Percentiles rank a stretch among this genome's conserved stretches.
These are phyloP conservation scores for Solanum ahanhuiri DNA, from an alignment of 257 asterid species.

Conservation along the genomic window DNA sequence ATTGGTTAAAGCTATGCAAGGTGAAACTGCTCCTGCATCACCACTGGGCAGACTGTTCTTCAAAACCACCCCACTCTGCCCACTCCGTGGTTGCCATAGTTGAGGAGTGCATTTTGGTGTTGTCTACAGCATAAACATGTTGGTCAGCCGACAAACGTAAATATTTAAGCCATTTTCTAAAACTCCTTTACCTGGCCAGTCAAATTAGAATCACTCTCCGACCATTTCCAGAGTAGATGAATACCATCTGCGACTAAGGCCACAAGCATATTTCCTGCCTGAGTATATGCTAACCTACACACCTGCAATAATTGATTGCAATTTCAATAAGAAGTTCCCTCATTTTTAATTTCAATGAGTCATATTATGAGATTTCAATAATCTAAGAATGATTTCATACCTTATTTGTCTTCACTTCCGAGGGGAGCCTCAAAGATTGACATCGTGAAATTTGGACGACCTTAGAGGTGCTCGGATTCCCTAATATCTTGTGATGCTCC, in stretches of 20 bases:
- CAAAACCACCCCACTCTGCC: slow-evolving; percentile 38
- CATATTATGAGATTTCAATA: not conserved
- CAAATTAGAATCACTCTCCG: slow-evolving; percentile 11
- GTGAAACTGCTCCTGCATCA: slow-evolving; percentile 12
- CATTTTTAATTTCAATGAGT: not conserved
- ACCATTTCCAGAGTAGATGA: slow-evolving; percentile 70
- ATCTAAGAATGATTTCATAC: slow-evolving; percentile 16
- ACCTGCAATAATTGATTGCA: slow-evolving; percentile 40
- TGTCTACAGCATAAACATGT: slow-evolving; percentile 27
- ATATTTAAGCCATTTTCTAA: not conserved
- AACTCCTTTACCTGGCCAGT: slow-evolving; percentile 27
- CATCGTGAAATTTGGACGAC: slow-evolving; percentile 50
- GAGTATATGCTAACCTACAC: slow-evolving; percentile 57
- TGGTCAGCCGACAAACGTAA: not conserved
- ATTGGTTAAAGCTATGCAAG: slow-evolving; percentile 52
- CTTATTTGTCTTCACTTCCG: slow-evolving; percentile 30
- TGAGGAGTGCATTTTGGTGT: slow-evolving; percentile 42
- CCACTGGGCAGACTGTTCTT: slow-evolving; percentile 27
- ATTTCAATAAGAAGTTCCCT: not conserved
- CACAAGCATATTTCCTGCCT: slow-evolving; percentile 51
- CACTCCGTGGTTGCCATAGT: slow-evolving; percentile 40
- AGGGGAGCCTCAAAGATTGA: slow-evolving; percentile 38
- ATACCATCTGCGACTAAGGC: slow-evolving; percentile 60
- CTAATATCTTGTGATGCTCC: slow-evolving; percentile 16
- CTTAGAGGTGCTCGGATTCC: slow-evolving; percentile 27